Conservation (phyloP, 2,329 filamentous ascomycete species). For the Penicillium sp. region DNA sequence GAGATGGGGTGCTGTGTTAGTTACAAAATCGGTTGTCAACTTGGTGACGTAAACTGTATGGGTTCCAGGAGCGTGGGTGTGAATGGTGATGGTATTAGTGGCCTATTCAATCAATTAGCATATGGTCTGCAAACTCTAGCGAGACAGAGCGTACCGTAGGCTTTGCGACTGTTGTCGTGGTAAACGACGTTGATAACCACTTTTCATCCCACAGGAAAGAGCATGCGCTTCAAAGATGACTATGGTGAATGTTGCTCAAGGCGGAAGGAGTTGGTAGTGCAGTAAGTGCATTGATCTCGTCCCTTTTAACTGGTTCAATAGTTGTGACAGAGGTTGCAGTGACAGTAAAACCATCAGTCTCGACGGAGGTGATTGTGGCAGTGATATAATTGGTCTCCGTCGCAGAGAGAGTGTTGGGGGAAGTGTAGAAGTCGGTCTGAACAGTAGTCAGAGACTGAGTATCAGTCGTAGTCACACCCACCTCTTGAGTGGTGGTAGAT, state of each 20-base stretch:
- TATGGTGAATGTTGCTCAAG: neutral
- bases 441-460: neutral
- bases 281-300: neutral
- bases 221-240: neutral
- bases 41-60: neutral
- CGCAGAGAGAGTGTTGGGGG: neutral
- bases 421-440: neutral
- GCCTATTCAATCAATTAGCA: neutral
- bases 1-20: neutral
- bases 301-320: neutral
- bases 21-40: neutral
- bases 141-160: neutral
- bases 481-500: neutral
- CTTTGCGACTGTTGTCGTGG: neutral
- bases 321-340: neutral
- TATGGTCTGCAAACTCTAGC: neutral
- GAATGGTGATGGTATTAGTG: neutral
- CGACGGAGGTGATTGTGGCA: neutral
- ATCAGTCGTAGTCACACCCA: neutral
- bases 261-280: neutral
- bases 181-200: neutral
- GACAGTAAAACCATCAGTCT: neutral
- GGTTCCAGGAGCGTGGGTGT: neutral
- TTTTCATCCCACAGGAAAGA: neutral
- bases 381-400: neutral